Percentiles rank a stretch among this genome's conserved stretches.
Evolutionary conservation across 202 grass and related monocot species (phyloP).

Genomic region (Panicum virgatum): DNA sequence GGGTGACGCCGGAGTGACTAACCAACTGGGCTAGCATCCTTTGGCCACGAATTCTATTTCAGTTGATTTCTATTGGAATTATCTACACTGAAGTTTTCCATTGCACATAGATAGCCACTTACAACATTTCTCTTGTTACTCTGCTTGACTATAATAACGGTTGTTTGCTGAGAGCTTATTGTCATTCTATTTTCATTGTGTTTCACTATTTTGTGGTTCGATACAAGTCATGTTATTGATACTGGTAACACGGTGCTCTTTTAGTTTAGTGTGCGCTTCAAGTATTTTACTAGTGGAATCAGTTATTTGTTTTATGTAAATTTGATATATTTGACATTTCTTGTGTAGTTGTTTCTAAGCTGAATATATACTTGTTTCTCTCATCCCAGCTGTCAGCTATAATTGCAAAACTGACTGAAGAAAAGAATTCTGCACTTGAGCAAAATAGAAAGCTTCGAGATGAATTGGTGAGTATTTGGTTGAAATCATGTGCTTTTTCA

Average conservation of each 20-base stretch:
- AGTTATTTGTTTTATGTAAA: background rate
- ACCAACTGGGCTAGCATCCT: too few species aligned
- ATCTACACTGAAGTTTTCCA: background rate
- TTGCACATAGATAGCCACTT: background rate
- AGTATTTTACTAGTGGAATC: conserved; percentile 21
- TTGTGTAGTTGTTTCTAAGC: background rate
- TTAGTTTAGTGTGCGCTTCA: background rate
- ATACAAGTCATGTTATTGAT: background rate
- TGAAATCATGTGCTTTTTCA: conserved; percentile 5
- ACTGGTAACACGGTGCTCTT: conserved; percentile 7
- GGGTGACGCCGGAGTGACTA: too few species aligned
- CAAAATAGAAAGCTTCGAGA: conserved; percentile 69
- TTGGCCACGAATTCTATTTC: background rate
- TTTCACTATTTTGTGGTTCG: background rate
- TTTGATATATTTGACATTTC: background rate
- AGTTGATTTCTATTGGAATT: conserved; percentile 13
- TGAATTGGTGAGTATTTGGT: conserved; percentile 72
- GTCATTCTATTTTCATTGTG: background rate
- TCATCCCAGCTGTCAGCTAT: conserved; percentile 55
- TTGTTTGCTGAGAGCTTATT: conserved; percentile 3
- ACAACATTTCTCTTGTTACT: background rate
- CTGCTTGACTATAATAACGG: background rate
- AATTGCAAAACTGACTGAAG: conserved; percentile 65
- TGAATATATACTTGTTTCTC: conserved; percentile 17
- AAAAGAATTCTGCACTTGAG: conserved; percentile 76